Base-by-base conservation (phyloP, 768 basidiomycete genomes). In the Porpolomopsis calyptriformis region DNA sequence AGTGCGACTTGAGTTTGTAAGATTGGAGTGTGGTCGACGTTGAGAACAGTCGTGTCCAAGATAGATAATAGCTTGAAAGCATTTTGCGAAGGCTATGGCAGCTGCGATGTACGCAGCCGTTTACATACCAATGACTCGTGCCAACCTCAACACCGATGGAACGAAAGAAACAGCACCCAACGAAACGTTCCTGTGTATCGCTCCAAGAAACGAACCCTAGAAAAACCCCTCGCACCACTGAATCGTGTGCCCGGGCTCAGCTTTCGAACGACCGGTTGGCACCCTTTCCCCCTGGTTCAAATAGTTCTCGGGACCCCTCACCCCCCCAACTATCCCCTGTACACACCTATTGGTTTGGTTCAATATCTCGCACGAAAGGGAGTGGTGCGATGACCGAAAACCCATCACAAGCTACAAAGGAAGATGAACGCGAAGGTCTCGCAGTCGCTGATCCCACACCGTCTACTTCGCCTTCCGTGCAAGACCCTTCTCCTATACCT, bases 1-100 rank as follows among this genome's bases (percentile, higher is more conserved):
- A 81, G 59, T 88, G 85, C 1, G 81, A 75, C 62, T 88, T 88
- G 54, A 88, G 65, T 65, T 88, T 88, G 44, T 85, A 85, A n/a
- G 68, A 69, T 45, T 73, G 70, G 23, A 62, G 59, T 1, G 71
- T 51, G 5, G 74, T 61, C 4, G 78, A 76, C 11, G 78, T 76
- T 29, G 85, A 82, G 61, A 88, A 85, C 11, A 67, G 53, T 19
- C 74, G 72, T 10, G 57, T 45, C 26, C 31, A 43, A 14, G 9
- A 23, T 39, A 19, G 46, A 48, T 37, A 49, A 31, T 20, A 39
- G 42, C 39, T 37, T 25, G 16, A 29, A 14, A 18, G n/a, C 10
- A 10, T 19, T 39, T 12, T 22, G 3, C 37, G n/a, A 19, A 6
- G 33, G 12, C 33, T 3, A 3, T n/a, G n/a, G n/a, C n/a, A n/a